Percentiles rank a stretch among this genome's conserved stretches.
These are phyloP conservation scores for Austropuccinia psidii DNA, from an alignment of 1,284 basidiomycete genomes.

Conservation along the genomic window DNA sequence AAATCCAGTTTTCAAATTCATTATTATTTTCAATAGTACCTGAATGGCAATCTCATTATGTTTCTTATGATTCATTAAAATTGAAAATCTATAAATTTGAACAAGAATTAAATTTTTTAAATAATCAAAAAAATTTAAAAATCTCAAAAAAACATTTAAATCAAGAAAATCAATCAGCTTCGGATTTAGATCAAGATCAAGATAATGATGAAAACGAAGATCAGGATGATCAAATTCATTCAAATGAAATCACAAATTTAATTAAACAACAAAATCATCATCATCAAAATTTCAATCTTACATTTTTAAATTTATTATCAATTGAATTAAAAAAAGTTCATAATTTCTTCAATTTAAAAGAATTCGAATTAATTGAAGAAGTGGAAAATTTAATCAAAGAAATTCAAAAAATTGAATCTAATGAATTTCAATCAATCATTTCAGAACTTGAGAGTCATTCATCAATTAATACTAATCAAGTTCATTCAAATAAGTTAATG, in stretches of 20 bases:
- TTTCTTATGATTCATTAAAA: slow-evolving; percentile 26
- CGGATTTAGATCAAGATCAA: not conserved
- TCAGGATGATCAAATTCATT: not conserved
- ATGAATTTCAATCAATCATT: not conserved
- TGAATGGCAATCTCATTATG: slow-evolving; percentile 25
- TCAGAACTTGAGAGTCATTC: not conserved
- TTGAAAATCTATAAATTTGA: slow-evolving; percentile 17
- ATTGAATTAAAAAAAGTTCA: slow-evolving; percentile 14
- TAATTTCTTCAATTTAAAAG: slow-evolving; percentile 4
- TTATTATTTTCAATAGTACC: slow-evolving; percentile 24
- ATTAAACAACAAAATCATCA: not conserved
- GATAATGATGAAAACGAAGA: not conserved
- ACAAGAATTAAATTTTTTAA: not conserved
- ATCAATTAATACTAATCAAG: not conserved
- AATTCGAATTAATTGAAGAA: not conserved
- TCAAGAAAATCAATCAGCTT: not conserved
- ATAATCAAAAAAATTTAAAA: not conserved
- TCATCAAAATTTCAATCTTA: not conserved
- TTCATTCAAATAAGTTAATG: not conserved
- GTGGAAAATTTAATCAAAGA: not conserved
- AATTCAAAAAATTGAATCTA: not conserved
- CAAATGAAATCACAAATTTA: not conserved
- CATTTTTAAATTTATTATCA: slow-evolving; percentile 2
- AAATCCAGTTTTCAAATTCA: slow-evolving; percentile 10
- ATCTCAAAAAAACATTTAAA: not conserved